Base-by-base conservation (phyloP, 495 filamentous ascomycete species). In the Lasiosphaeris hirsuta region DNA sequence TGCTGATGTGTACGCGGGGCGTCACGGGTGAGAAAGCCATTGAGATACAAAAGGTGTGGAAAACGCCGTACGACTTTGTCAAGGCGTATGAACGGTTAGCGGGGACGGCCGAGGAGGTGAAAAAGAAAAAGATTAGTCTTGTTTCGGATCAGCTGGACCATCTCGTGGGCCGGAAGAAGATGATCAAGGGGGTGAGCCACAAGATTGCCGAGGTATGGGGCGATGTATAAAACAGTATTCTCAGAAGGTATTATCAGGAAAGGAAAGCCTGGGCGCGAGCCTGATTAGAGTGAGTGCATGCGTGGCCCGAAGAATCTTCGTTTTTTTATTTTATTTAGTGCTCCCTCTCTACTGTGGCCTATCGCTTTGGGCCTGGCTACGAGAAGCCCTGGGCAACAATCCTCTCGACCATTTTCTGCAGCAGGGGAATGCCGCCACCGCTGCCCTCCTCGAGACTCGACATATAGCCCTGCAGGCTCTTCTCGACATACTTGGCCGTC, bases 401-500 rank as follows among this genome's bases (percentile, higher is more conserved):
- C 60, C 82, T 81, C 65, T 80, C 75, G 11, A 97, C 88, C 80
- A 97, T 86, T 73, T 87, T 90, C 77, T 96, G 87, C 71, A 97
- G 66, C 47, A 94, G 75, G 0, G 82, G 80, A 60, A 66, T 70
- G 1, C 84, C 79, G 5, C 69, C 60, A 30, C 82, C 78, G 15
- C 80, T 81, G 30, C 79, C 77, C 36, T 71, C 75, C 52, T 53
- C 61, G 33, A 70, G 54, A 7, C 77, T 76, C 41, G 76, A 76
- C 61, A 91, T 74, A 57, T 89, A 88, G n/a, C 81, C 87, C 49
- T 76, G 73, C 62, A 90, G 85, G 57, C 89, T 91, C 84, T 97
- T 99, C 84, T 97, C 95, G 15, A 97, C 92, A 69, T 97, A 97
- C 81, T 99, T 99, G 4, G 93, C 95, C 62, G 97, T 86, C 79